A percentile compares a stretch with the other conserved stretches of the same genome.
Conservation (phyloP, 441 rosid genomes). For the Arabidopsis hybrid region DNA sequence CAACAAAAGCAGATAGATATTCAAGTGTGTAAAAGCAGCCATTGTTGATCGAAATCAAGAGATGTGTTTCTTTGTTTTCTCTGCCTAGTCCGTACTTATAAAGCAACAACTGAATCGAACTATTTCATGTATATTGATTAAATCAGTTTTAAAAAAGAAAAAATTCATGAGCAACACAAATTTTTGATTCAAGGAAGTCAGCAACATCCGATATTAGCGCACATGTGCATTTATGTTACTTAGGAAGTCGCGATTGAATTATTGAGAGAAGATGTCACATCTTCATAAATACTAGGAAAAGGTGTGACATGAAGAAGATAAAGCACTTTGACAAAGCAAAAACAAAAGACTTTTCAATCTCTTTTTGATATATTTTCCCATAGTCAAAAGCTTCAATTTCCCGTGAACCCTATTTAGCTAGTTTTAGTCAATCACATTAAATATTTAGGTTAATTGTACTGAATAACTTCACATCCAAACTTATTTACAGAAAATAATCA, state of each 20-base stretch:
- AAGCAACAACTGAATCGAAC: neutral
- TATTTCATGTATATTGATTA: neutral
- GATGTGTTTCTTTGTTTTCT: neutral
- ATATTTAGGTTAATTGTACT: too few relatives aligned
- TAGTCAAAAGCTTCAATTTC: slow-evolving; percentile 32
- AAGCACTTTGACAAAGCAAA: slow-evolving; percentile 26
- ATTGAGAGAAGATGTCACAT: slow-evolving; percentile 29
- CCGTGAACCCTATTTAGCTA: slow-evolving; percentile 4
- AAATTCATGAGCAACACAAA: neutral
- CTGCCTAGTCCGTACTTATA: neutral
- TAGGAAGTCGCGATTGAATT: slow-evolving; percentile 10
- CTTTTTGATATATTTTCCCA: slow-evolving; percentile 2
- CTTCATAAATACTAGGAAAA: slow-evolving; percentile 33
- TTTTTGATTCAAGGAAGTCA: neutral
- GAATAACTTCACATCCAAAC: neutral
- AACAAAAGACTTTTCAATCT: slow-evolving; percentile 19
- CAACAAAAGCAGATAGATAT: neutral
- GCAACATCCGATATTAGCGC: slow-evolving; percentile 22
- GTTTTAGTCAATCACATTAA: neutral
- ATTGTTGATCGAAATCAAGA: neutral
- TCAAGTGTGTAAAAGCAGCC: neutral
- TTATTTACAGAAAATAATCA: neutral
- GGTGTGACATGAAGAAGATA: slow-evolving; percentile 21
- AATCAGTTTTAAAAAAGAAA: neutral
- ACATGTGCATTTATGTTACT: slow-evolving; percentile 27